A percentile compares a stretch with the other conserved stretches of the same genome.
Conservation (phyloP, 2,329 filamentous ascomycete genomes). For the Zasmidium angulare region DNA sequence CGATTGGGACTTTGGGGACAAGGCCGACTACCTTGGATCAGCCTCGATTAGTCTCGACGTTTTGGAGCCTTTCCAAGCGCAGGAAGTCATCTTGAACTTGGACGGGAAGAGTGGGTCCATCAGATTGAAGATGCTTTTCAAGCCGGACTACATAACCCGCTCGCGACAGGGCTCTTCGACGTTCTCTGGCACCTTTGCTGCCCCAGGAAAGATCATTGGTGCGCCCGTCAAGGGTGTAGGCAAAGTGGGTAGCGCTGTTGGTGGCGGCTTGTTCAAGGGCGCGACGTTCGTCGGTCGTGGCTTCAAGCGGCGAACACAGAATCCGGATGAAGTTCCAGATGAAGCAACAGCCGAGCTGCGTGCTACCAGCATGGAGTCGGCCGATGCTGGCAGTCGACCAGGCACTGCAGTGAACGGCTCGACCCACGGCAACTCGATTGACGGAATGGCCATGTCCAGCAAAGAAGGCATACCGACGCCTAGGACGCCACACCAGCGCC, state of each 20-base stretch:
- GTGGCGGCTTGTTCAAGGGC: constrained; percentile 80
- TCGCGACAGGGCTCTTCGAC: constrained; percentile 87
- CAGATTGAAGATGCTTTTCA: constrained; percentile 83
- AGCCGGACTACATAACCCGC: constrained; percentile 84
- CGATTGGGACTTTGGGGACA: constrained; percentile 96
- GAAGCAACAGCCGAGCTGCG: constrained; percentile 25
- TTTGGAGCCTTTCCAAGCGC: constrained; percentile 80
- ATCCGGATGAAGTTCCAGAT: constrained; percentile 43
- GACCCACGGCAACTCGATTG: constrained; percentile 23
- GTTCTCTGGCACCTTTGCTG: constrained; percentile 85
- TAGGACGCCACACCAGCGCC: constrained; percentile 45
- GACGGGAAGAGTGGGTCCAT: constrained; percentile 88
- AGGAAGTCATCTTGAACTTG: constrained; percentile 71
- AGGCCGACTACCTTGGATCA: constrained; percentile 84
- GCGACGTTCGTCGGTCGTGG: constrained; percentile 88
- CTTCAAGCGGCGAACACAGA: constrained; percentile 70
- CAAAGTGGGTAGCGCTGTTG: constrained; percentile 68
- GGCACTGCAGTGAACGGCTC: constrained; percentile 19
- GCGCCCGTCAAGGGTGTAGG: constrained; percentile 92
- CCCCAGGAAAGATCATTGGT: constrained; percentile 86
- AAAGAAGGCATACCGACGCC: constrained; percentile 27
- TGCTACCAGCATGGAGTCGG: constrained; percentile 31
- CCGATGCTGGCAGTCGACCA: constrained; percentile 20
- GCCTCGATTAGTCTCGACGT: constrained; percentile 72
- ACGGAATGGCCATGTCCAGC: constrained; percentile 18